Percentiles rank a stretch among this genome's conserved stretches.
These are phyloP conservation scores for Botrytis deweyae DNA, from an alignment of 2,329 filamentous ascomycete species.

Conservation along the genomic window DNA sequence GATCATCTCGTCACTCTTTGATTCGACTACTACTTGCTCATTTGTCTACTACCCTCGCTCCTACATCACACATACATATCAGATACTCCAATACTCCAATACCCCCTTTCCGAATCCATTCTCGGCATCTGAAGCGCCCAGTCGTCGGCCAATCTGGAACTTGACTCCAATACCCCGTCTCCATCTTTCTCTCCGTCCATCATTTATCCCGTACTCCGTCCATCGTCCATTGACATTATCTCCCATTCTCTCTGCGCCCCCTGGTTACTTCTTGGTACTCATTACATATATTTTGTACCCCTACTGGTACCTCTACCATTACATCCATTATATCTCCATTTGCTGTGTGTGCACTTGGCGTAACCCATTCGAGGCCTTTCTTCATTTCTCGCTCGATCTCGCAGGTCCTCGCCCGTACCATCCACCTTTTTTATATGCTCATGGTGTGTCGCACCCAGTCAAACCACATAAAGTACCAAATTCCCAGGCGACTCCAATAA, in stretches of 20 bases:
- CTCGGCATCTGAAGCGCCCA: background rate
- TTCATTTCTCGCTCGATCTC: background rate
- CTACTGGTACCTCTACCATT: background rate
- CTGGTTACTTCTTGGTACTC: background rate
- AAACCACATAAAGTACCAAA: background rate
- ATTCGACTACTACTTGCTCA: background rate
- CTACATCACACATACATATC: background rate
- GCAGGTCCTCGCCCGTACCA: background rate
- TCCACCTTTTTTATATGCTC: too few relatives aligned
- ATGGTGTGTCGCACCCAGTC: slow-evolving; percentile 2
- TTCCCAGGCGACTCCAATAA: background rate
- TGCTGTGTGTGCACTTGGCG: background rate
- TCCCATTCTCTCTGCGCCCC: background rate
- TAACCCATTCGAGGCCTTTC: too few relatives aligned
- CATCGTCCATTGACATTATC: background rate
- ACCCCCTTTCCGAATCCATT: background rate
- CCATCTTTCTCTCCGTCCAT: background rate
- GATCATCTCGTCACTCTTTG: background rate
- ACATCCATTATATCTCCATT: background rate
- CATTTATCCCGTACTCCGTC: background rate
- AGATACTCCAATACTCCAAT: background rate
- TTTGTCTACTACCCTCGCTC: background rate
- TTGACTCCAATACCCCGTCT: background rate
- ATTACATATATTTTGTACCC: background rate
- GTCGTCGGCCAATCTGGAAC: background rate